Evolutionary conservation across 495 filamentous ascomycete genomes (phyloP).

Genomic region (Neurospora sp.): DNA sequence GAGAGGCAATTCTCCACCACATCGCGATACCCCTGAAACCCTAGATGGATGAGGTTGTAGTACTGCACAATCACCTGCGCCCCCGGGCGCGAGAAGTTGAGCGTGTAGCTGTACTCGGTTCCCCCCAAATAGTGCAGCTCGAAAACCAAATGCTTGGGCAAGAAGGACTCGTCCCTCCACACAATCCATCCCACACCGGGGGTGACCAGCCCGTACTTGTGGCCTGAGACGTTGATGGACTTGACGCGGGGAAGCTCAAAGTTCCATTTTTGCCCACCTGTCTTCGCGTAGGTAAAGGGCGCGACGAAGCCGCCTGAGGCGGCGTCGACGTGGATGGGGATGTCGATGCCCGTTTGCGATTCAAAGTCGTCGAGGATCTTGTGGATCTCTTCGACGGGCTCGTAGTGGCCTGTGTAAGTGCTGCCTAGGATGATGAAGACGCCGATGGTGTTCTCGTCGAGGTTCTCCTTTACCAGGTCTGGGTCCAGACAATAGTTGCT

Average conservation of each 20-base stretch:
- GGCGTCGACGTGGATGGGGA: slow-evolving; percentile 69
- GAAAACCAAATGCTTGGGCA: slow-evolving; percentile 64
- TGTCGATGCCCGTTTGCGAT: slow-evolving; percentile 50
- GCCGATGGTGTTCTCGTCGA: slow-evolving; percentile 74
- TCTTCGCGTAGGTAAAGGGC: slow-evolving; percentile 56
- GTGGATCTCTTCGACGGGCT: slow-evolving; percentile 61
- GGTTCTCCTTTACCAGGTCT: slow-evolving; percentile 49
- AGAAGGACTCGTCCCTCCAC: slow-evolving; percentile 57
- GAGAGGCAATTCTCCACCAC: slow-evolving; percentile 65
- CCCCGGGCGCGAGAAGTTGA: slow-evolving; percentile 68
- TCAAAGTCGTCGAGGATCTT: slow-evolving; percentile 58
- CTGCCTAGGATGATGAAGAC: slow-evolving; percentile 65
- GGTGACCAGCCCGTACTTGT: slow-evolving; percentile 68
- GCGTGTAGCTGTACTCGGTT: slow-evolving; percentile 61
- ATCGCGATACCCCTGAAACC: slow-evolving; percentile 51
- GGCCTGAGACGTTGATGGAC: slow-evolving; percentile 65
- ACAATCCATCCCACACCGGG: slow-evolving; percentile 67
- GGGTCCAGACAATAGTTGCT: slow-evolving; percentile 55
- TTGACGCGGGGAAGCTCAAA: slow-evolving; percentile 63
- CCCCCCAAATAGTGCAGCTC: slow-evolving; percentile 68
- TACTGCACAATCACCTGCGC: slow-evolving; percentile 67
- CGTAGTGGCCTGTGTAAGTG: slow-evolving; percentile 70
- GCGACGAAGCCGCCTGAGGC: slow-evolving; percentile 43
- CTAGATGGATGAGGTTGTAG: slow-evolving; percentile 67
- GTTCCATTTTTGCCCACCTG: slow-evolving; percentile 53